Base-by-base conservation (phyloP, 1,139 yeast genomes). In the Hyphopichia buzzinii region DNA sequence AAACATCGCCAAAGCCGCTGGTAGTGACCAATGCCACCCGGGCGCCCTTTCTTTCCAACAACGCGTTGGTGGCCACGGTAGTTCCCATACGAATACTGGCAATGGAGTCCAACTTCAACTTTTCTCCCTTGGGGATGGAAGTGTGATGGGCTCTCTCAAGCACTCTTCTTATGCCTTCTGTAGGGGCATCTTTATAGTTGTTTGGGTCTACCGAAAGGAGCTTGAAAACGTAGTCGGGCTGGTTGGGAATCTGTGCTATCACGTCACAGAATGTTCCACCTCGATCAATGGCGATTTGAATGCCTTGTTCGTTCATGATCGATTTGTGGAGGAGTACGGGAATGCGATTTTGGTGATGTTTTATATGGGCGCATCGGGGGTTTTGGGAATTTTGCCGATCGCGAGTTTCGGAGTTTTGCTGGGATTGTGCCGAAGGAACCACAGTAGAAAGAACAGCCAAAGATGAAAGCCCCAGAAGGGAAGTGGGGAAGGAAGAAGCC, bases 181-280 rank as follows among this genome's bases (percentile, higher is more conserved):
- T 71, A 4, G 95, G 95, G 1, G 97, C 96, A 67, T 90, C 97
- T 4, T 70, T 64, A 55, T 90, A 89, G 62, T 89, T 89, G 30
- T 73, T 66, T 0, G 96, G 95, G 54, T 90, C 96, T 6, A 84
- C 96, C 1, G 96, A 87, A 21, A 90, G 67, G 29, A 89, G 63
- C 58, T 89, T 89, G 49, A 77, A 69, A 1, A 64, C 69, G 34
- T 52, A 54, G 43, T 71, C 75, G 3, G 50, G 49, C 30, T 62
- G 62, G 11, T 57, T 59, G 0, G 73, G 72, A 34, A 65, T 64
- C 40, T 81, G 71, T 4, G 83, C 80, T 22, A 75, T 68, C 56
- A 89, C 78, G 54, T 88, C 96, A 5, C 96, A 87, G 63, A 88
- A 88, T 0, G 96, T 89, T 37, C 97, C 96, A 44, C 92, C 90